Evolutionary conservation across 2,329 filamentous ascomycete genomes (phyloP).

Genomic region (Plenodomus lindquistii): DNA sequence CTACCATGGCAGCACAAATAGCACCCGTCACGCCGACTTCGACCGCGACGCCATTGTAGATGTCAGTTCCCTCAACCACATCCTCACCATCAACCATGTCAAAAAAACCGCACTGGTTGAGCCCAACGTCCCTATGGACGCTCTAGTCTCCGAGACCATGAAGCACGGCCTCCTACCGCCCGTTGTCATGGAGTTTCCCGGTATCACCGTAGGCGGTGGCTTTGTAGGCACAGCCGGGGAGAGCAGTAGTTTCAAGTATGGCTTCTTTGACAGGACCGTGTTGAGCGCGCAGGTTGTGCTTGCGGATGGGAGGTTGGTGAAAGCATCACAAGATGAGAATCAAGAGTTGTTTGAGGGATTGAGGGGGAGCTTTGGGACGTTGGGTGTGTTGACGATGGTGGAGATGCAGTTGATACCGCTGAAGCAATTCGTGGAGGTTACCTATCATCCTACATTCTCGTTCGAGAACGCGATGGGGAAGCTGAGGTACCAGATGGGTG

Average conservation of each 20-base stretch:
- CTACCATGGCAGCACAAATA: constrained; percentile 77
- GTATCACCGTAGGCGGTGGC: constrained; percentile 69
- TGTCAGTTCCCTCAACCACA: constrained; percentile 64
- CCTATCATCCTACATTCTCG: constrained; percentile 60
- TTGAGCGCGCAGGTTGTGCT: constrained; percentile 67
- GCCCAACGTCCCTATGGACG: constrained; percentile 71
- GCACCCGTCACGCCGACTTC: constrained; percentile 61
- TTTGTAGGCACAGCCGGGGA: constrained; percentile 70
- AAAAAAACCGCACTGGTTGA: constrained; percentile 64
- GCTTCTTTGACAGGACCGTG: constrained; percentile 68
- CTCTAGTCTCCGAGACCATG: constrained; percentile 61
- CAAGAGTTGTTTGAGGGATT: constrained; percentile 63
- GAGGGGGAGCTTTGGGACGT: constrained; percentile 62
- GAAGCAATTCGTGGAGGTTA: constrained; percentile 62
- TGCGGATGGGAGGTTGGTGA: constrained; percentile 59
- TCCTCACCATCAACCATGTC: constrained; percentile 62
- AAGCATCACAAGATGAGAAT: constrained; percentile 51
- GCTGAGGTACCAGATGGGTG: constrained; percentile 51
- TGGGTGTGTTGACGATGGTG: constrained; percentile 64
- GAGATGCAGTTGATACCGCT: constrained; percentile 60
- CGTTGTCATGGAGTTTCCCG: constrained; percentile 73
- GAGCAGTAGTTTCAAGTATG: constrained; percentile 68
- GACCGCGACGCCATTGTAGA: constrained; percentile 57
- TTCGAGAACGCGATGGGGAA: constrained; percentile 54
- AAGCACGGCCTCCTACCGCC: constrained; percentile 61